Base-by-base conservation (phyloP, 768 basidiomycete species). In the Crepidotus variabilis region DNA sequence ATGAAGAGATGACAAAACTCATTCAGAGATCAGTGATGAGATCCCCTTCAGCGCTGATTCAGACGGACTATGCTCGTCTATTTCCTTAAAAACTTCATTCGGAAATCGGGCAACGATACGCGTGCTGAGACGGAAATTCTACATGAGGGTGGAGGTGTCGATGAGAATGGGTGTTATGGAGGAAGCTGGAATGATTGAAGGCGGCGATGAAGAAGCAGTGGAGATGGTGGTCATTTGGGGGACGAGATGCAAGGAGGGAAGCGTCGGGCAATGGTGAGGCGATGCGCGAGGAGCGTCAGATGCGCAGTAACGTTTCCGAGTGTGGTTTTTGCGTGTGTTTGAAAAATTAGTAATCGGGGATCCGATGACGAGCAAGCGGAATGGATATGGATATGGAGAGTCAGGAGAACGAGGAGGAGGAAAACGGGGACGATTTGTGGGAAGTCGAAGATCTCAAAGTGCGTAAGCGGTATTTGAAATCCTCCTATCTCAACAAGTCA, bases 391-490 rank as follows among this genome's bases (percentile, higher is more conserved):
- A 72, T 13, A 75, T 71, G 10, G 83, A 79, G 54, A 75, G 72
- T 35, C 71, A 71, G n/a, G n/a, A n/a, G n/a, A n/a, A n/a, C n/a
- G n/a, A n/a, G n/a, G 51, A 80, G 72, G 61, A 84, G 86, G 39
- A 43, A 2, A 43, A 20, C 18, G 85, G 83, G 57, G 77, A 82
- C 46, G 90, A 92, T 65, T 77, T 83, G 8, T 82, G 84, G 21
- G 86, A 90, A 64, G 82, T 95, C 36, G 85, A 80, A 63, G 86
- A 79, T n/a, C 78, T 95, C 52, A 93, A 92, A 85, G 92, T 90
- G 65, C 51, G 71, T 61, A 22, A 57, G 56, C 22, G 52, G 35
- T 49, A 45, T 47, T 56, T 50, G 35, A 43, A 53, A 33, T 58
- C 18, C n/a, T 56, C 51, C 36, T 58, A 60, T 49, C 58, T 60